Evolutionary conservation across 176 grass and related monocot species (phyloP).

Genomic region (bread wheat (Triticum aestivum)): IWGSC_CS_RefSeq_v2.1 NC_057809.1:414270137-414270636

Average conservation of each 20-base stretch:
- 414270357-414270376: slow-evolving; percentile 55
- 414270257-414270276: slow-evolving; percentile 28
- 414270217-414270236: slow-evolving; percentile 39
- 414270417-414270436: slow-evolving; percentile 1
- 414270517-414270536: slow-evolving; percentile 2
- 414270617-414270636: slow-evolving; percentile 12
- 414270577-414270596: slow-evolving; percentile 21
- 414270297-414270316: slow-evolving; percentile 39
- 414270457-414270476: slow-evolving; percentile 40
- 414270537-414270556: not conserved
- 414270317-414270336: slow-evolving; percentile 22
- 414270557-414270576: not conserved
- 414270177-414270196: slow-evolving; percentile 31
- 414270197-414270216: slow-evolving; percentile 47
- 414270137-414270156: slow-evolving; percentile 40
- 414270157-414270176: slow-evolving; percentile 38
- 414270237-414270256: slow-evolving; percentile 38
- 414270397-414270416: slow-evolving; percentile 12
- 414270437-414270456: slow-evolving; percentile 39
- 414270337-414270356: slow-evolving; percentile 38
- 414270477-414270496: not conserved
- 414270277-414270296: not conserved
- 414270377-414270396: slow-evolving; percentile 43
- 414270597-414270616: slow-evolving; percentile 22
- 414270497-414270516: slow-evolving; percentile 14